Evolutionary conservation across 139 green algal genomes (phyloP).

Genomic region (Chlamydomonas incerta): DNA sequence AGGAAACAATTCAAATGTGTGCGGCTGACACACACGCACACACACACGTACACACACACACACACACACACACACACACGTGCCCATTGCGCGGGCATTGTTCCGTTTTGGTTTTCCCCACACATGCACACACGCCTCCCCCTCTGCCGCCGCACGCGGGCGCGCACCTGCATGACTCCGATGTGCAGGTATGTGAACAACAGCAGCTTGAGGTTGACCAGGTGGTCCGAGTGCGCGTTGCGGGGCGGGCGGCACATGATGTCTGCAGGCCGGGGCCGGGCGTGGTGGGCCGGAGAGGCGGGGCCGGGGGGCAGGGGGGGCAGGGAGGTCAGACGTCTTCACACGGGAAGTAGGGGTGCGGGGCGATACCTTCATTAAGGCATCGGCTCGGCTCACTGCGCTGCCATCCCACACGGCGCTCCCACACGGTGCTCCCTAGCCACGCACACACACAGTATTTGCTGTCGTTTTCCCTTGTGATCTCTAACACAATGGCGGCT

Average conservation of each 20-base stretch:
- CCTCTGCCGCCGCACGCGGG: not conserved
- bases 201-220: slow-evolving; percentile 77
- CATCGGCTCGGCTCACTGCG: too few relatives aligned
- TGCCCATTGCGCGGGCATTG: not conserved
- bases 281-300: not conserved
- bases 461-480: too few relatives aligned
- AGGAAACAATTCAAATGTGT: too few relatives aligned
- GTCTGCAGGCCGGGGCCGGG: slow-evolving; percentile 45
- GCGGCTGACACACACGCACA: too few relatives aligned
- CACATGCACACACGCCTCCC: not conserved
- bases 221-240: slow-evolving; percentile 69
- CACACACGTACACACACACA: not conserved
- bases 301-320: too few relatives aligned
- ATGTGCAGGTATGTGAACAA: slow-evolving; percentile 86
- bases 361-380: too few relatives aligned
- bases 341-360: too few relatives aligned
- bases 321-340: too few relatives aligned
- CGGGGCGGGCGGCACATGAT: slow-evolving; percentile 84
- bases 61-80: not conserved
- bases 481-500: too few relatives aligned
- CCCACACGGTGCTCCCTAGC: too few relatives aligned
- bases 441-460: too few relatives aligned
- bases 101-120: not conserved
- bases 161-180: slow-evolving; percentile 72
- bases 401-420: too few relatives aligned